Conservation (phyloP, 2,329 filamentous ascomycete genomes). For the Colletotrichum tofieldiae region DNA sequence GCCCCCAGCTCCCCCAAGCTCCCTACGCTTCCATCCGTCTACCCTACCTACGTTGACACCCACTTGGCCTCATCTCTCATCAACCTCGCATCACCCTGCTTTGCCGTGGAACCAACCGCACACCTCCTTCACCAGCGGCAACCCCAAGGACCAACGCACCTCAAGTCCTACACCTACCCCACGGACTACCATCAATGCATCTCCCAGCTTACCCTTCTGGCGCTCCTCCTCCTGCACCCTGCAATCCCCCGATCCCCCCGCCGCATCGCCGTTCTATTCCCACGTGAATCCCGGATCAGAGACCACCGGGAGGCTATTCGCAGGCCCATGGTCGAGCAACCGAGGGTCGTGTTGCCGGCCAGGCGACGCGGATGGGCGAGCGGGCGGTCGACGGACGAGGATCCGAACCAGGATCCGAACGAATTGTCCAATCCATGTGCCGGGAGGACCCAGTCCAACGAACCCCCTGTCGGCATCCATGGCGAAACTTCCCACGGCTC, state of each 20-base stretch:
- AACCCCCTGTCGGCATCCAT: conserved; percentile 17
- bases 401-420: conserved; percentile 25
- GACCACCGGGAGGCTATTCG: conserved; percentile 11
- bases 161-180: not conserved
- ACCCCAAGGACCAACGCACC: conserved; percentile 17
- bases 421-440: conserved; percentile 28
- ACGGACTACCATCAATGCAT: not conserved
- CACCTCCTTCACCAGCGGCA: conserved; percentile 5
- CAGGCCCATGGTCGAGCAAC: not conserved
- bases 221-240: not conserved
- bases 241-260: not conserved
- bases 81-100: not conserved
- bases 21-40: not conserved
- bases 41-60: not conserved
- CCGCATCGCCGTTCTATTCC: conserved; percentile 18
- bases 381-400: conserved; percentile 26
- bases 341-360: conserved; percentile 11
- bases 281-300: conserved; percentile 27
- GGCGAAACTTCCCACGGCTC: conserved; percentile 3
- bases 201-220: not conserved
- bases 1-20: conserved; percentile 11
- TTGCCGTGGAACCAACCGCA: not conserved
- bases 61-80: not conserved
- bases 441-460: conserved; percentile 18
- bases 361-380: conserved; percentile 4